phyloP scores from a whole-genome alignment of 2,329 filamentous ascomycete species.

The Ceratocystis lukuohia region DNA sequence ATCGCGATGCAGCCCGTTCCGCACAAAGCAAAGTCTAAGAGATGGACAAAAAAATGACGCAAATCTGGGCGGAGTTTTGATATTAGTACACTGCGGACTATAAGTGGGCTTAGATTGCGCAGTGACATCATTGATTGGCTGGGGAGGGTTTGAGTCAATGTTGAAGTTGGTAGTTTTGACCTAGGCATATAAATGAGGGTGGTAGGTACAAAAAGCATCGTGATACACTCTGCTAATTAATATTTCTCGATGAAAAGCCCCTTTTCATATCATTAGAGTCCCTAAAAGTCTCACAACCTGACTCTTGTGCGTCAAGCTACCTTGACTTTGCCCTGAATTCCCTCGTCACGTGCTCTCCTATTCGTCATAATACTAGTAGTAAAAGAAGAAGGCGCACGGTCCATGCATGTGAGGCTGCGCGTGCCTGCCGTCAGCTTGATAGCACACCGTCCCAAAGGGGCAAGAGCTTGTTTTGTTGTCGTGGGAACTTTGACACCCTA shows the following conservation, averaged over 20 bases:
- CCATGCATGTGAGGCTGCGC: conserved; percentile 8
- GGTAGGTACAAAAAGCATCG: no score
- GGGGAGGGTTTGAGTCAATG: background rate
- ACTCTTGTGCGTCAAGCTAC: background rate
- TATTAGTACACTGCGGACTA: background rate
- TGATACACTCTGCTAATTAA: no score
- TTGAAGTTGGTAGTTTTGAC: no score
- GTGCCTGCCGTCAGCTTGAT: conserved; percentile 2
- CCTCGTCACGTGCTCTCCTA: background rate
- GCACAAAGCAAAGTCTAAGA: background rate
- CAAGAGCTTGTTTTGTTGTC: conserved; percentile 9
- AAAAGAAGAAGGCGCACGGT: background rate
- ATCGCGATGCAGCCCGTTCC: background rate
- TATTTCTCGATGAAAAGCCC: no score
- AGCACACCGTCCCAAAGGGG: background rate
- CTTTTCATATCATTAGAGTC: background rate
- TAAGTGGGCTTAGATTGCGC: background rate
- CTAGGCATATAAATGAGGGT: no score
- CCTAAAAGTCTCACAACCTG: background rate
- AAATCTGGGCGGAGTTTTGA: background rate
- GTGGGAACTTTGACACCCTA: background rate
- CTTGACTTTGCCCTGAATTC: background rate
- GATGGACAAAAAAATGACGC: background rate
- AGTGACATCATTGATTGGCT: conserved; percentile 7
- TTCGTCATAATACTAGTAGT: background rate